A percentile compares a stretch with the other conserved stretches of the same genome.
These are phyloP conservation scores for Ceratobasidium sp. DNA, from an alignment of 1,284 basidiomycete genomes.

Conservation along the genomic window DNA sequence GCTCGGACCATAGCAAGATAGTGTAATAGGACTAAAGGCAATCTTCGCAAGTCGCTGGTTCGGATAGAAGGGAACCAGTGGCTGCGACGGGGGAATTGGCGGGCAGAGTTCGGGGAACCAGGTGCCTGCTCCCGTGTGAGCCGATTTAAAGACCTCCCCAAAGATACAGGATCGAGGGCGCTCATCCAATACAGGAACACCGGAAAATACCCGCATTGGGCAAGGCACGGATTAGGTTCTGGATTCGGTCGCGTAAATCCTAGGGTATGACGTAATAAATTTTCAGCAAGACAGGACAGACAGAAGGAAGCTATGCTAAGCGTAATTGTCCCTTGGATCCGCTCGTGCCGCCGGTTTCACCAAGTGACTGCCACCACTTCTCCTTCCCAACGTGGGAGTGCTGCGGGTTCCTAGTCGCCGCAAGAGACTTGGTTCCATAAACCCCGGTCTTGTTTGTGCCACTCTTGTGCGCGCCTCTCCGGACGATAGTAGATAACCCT, in stretches of 20 bases:
- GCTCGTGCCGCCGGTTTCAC: neutral
- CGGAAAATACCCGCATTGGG: slow-evolving; percentile 6
- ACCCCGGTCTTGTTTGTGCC: slow-evolving; percentile 52
- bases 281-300: neutral
- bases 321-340: slow-evolving; percentile 7
- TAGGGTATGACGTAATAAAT: slow-evolving; percentile 3
- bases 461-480: slow-evolving; percentile 20
- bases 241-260: too few relatives aligned
- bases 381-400: neutral
- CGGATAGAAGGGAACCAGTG: neutral
- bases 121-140: neutral
- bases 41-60: neutral
- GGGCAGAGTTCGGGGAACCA: slow-evolving; percentile 35
- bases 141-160: neutral
- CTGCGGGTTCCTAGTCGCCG: neutral
- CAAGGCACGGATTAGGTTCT: neutral
- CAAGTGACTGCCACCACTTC: slow-evolving; percentile 44
- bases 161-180: neutral
- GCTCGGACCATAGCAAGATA: neutral
- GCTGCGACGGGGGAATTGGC: slow-evolving; percentile 9
- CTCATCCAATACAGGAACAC: slow-evolving; percentile 6
- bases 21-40: neutral
- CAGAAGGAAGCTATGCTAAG: slow-evolving; percentile 1
- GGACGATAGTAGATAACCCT: slow-evolving; percentile 73
- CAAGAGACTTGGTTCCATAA: neutral